Base-by-base conservation (phyloP, 169 alveolate species). In the Cryptosporidium parvum region DNA sequence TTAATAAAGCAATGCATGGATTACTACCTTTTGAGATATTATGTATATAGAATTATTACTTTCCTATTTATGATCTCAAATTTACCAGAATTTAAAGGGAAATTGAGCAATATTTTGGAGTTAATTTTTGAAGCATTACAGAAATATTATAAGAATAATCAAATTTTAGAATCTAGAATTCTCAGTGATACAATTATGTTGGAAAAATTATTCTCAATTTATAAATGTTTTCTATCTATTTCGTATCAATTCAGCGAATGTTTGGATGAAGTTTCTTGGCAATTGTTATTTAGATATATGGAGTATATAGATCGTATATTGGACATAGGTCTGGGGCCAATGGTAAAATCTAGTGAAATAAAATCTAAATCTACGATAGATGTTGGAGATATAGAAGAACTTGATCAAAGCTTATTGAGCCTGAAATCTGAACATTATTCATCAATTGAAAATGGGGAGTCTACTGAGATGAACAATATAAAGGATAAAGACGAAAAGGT, bases 251-350 rank as follows among this genome's bases (percentile, higher is more conserved):
- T 59, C 16, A 44, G 89, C 29, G 89, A 80, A 29, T 62, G 42
- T 14, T 42, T 80, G 21, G 89, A 80, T 42, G 75, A 62, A 18
- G 37, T 29, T 12, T 59, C 65, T 21, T 80, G 89, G 89, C 73
- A 65, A 26, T 42, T 31, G 56, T 37, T 80, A 18, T 80, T 80
- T 65, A 80, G 75, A 62, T 59, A 80, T 21, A 80, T 80, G 89
- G 80, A 80, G 23, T 59, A 80, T 12, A 80, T 80, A n/a, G 89
- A 80, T 33, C 61, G 62, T 35, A 80, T 80, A 29, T 29, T 80
- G 52, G 89, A 80, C 29, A 62, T 80, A n/a, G 89, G 89, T 23
- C 51, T 80, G 6, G 89, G 89, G 12, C 75, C 89, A 18, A 80
- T 61, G 75, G 37, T 51, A 18, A 80, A 59, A 42, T n/a, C 71